Evolutionary conservation across 2,329 filamentous ascomycete genomes (phyloP).

Genomic region (Cladobotryum protrusum): DNA sequence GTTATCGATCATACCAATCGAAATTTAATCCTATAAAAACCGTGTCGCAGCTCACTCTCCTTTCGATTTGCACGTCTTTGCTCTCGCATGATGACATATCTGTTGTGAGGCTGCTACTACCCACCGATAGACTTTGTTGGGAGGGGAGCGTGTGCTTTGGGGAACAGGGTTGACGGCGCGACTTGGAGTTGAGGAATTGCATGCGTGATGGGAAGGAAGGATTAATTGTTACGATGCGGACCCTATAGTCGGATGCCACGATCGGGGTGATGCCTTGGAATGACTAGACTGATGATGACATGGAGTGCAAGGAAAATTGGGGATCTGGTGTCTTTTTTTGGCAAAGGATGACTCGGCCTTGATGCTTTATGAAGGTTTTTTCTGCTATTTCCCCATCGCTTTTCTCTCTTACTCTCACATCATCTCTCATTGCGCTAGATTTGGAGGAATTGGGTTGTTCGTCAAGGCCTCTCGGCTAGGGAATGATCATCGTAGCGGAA

Average conservation of each 20-base stretch:
- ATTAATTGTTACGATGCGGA: too few species aligned
- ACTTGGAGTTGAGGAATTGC: slow-evolving; percentile 17
- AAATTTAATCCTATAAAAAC: slow-evolving; percentile 45
- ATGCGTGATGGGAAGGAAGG: neutral
- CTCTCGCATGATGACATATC: slow-evolving; percentile 16
- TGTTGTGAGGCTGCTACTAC: slow-evolving; percentile 23
- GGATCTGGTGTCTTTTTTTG: slow-evolving; percentile 19
- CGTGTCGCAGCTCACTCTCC: slow-evolving; percentile 25
- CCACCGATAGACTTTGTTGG: slow-evolving; percentile 3
- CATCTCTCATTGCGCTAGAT: slow-evolving; percentile 21
- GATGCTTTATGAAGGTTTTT: slow-evolving; percentile 13
- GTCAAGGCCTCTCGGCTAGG: slow-evolving; percentile 15
- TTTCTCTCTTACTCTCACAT: slow-evolving; percentile 15
- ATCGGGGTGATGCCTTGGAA: too few species aligned
- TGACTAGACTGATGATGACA: neutral
- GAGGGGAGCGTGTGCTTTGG: slow-evolving; percentile 4
- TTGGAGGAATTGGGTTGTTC: slow-evolving; percentile 22
- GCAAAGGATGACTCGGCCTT: slow-evolving; percentile 17
- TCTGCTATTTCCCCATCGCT: slow-evolving; percentile 11
- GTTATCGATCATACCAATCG: slow-evolving; percentile 49
- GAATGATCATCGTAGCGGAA: slow-evolving; percentile 17
- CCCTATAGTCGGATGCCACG: too few species aligned
- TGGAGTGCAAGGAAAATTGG: slow-evolving; percentile 13
- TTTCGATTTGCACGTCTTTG: slow-evolving; percentile 13
- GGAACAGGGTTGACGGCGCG: slow-evolving; percentile 2